These are phyloP conservation scores for Talaromyces sp. DNA, from an alignment of 2,329 filamentous ascomycete genomes.

Conservation along the genomic window DNA sequence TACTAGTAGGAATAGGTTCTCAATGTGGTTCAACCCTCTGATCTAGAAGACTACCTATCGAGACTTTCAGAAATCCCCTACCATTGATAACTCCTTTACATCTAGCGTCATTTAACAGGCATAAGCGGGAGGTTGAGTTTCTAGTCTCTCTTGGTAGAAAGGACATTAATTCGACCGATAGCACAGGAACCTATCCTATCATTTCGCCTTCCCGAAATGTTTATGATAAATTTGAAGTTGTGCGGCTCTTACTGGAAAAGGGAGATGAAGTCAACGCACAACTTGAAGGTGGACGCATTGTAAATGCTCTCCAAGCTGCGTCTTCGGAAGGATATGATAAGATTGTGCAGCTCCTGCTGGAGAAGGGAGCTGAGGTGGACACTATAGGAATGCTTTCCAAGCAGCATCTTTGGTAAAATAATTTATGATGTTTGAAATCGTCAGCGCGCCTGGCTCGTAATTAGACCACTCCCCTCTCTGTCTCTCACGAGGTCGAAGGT, in stretches of 20 bases:
- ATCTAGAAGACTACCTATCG: not conserved
- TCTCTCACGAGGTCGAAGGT: not conserved
- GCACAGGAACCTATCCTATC: not conserved
- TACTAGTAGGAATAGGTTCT: not conserved
- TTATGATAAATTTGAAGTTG: no score
- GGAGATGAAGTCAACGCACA: not conserved
- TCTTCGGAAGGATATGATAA: not conserved
- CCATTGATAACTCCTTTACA: not conserved
- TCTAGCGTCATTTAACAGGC: not conserved
- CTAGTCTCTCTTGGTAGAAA: not conserved
- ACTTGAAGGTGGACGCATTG: not conserved
- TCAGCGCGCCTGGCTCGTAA: no score
- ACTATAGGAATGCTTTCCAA: not conserved
- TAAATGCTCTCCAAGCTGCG: not conserved
- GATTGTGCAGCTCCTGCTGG: not conserved
- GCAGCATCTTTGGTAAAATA: no score
- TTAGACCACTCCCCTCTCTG: not conserved
- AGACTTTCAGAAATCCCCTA: not conserved
- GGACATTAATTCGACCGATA: not conserved
- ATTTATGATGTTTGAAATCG: no score
- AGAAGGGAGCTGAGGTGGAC: not conserved
- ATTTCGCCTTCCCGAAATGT: not conserved
- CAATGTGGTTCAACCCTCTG: slow-evolving; percentile 3
- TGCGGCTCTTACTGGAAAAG: no score
- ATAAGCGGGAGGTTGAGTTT: not conserved